Conservation (phyloP, 306 rosid genomes). For the Oxytropis ochrocephala region DNA sequence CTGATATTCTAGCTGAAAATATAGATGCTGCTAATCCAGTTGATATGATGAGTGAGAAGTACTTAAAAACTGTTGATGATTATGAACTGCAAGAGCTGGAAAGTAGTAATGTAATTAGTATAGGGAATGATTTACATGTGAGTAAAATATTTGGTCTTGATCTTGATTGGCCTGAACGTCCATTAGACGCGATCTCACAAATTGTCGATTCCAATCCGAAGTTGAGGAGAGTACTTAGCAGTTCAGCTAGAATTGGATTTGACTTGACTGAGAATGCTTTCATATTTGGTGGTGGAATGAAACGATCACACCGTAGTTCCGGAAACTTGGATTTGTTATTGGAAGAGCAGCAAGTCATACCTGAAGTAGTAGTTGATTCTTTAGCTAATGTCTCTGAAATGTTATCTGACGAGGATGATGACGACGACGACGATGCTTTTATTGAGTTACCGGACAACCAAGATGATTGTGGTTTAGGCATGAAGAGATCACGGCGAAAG, state of each 20-base stretch:
- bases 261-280: conserved; percentile 37
- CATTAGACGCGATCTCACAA: conserved; percentile 75
- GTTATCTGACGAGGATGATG: conserved; percentile 45
- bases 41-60: conserved; percentile 36
- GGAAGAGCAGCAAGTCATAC: conserved; percentile 40
- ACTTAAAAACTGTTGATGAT: conserved; percentile 17
- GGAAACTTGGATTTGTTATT: conserved; percentile 48
- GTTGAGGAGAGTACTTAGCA: conserved; percentile 72
- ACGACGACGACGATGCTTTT: conserved; percentile 51
- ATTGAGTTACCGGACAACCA: conserved; percentile 33
- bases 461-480: conserved; percentile 7
- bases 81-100: conserved; percentile 32
- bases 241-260: conserved; percentile 71
- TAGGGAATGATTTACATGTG: conserved; percentile 41
- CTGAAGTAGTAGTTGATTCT: conserved; percentile 43
- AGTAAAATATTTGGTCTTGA: conserved; percentile 60
- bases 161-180: conserved; percentile 88
- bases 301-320: conserved; percentile 57
- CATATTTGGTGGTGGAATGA: conserved; percentile 33
- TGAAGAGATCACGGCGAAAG: conserved; percentile 30
- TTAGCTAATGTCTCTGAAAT: conserved; percentile 38
- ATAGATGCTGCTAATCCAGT: conserved; percentile 44
- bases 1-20: conserved; percentile 58
- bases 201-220: conserved; percentile 55
- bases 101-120: conserved; percentile 34